These are phyloP conservation scores for Camelina hispida DNA, from an alignment of 345 rosid genomes.

Conservation along the genomic window DNA sequence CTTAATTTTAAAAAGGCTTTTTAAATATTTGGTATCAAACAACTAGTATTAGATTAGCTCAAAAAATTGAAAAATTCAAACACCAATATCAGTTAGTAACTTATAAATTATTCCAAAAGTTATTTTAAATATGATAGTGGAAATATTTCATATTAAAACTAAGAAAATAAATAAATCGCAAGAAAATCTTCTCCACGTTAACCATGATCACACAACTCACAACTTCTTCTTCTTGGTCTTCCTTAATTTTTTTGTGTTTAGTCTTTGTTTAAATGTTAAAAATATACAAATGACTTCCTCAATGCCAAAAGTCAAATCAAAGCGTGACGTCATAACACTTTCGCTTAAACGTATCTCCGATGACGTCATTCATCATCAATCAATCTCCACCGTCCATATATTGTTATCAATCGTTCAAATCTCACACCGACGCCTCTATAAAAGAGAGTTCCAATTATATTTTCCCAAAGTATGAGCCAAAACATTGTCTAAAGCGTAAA, in stretches of 20 bases:
- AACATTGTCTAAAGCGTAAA: neutral
- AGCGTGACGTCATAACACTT: slow-evolving; percentile 23
- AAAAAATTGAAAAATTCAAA: too few relatives aligned
- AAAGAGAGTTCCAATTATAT: neutral
- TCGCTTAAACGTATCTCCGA: slow-evolving; percentile 13
- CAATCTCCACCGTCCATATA: slow-evolving; percentile 31
- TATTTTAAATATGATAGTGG: neutral
- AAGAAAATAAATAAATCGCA: neutral
- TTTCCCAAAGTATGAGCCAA: too few relatives aligned
- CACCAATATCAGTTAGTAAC: neutral
- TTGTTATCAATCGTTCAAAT: slow-evolving; percentile 12
- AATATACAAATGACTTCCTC: slow-evolving; percentile 17
- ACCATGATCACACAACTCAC: neutral
- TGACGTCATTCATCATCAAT: slow-evolving; percentile 22
- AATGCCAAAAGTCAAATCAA: slow-evolving; percentile 32
- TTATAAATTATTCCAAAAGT: neutral
- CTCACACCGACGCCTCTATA: slow-evolving; percentile 35
- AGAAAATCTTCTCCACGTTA: neutral
- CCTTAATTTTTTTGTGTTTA: neutral
- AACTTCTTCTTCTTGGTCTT: slow-evolving; percentile 24
- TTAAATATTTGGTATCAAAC: too few relatives aligned
- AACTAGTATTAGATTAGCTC: too few relatives aligned
- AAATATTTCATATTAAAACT: neutral
- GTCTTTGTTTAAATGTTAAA: slow-evolving; percentile 10
- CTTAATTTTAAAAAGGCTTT: too few relatives aligned